phyloP scores from a whole-genome alignment of 371 early-diverging fungal genomes.

The Mucor mucedo region DNA sequence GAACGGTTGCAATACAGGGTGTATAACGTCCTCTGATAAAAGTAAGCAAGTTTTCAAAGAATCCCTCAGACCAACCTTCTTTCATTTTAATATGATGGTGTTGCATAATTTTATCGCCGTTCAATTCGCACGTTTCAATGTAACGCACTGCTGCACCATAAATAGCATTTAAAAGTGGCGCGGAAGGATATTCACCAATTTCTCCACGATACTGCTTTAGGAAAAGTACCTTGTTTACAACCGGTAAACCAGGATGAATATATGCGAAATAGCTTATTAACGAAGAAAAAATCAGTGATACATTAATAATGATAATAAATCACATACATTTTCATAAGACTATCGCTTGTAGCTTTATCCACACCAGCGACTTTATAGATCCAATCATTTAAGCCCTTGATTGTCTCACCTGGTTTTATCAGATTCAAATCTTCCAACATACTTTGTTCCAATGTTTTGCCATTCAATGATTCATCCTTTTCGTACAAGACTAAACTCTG shows the following conservation, averaged over 20 bases:
- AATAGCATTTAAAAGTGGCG: constrained; percentile 47
- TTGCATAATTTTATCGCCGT: constrained; percentile 37
- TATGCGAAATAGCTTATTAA: constrained; percentile 51
- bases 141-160: constrained; percentile 56
- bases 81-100: constrained; percentile 20
- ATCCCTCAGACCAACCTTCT: constrained; percentile 45
- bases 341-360: constrained; percentile 48
- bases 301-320: neutral
- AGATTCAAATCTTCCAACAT: constrained; percentile 35
- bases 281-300: neutral
- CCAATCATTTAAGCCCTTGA: constrained; percentile 48
- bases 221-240: constrained; percentile 52
- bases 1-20: constrained; percentile 48
- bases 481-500: constrained; percentile 42
- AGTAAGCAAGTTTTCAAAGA: constrained; percentile 46
- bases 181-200: constrained; percentile 45
- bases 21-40: constrained; percentile 37
- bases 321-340: constrained; percentile 50
- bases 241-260: constrained; percentile 55
- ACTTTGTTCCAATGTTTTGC: constrained; percentile 13
- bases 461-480: constrained; percentile 19
- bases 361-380: constrained; percentile 45
- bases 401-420: constrained; percentile 44
- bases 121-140: constrained; percentile 41
- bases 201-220: constrained; percentile 53